phyloP scores from a whole-genome alignment of 1,284 basidiomycete genomes.

The Cystobasidium slooffiae region DNA sequence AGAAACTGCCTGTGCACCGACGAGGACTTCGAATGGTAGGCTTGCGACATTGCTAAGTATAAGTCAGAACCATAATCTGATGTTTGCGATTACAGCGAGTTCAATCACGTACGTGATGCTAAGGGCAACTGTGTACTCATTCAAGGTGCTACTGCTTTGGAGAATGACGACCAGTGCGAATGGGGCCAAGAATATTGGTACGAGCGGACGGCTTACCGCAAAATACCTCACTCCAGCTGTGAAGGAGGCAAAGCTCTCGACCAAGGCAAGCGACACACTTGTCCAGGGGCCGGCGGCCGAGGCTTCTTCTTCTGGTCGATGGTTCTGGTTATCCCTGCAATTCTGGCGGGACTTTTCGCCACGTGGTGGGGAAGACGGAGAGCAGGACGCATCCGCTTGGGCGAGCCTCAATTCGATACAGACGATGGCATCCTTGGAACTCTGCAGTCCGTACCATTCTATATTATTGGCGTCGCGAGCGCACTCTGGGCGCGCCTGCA shows the following conservation, averaged over 20 bases:
- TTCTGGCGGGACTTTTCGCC: slow-evolving; percentile 71
- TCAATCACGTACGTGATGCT: slow-evolving; percentile 75
- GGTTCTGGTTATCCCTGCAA: slow-evolving; percentile 73
- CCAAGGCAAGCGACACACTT: slow-evolving; percentile 70
- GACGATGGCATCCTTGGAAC: slow-evolving; percentile 68
- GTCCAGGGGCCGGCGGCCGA: slow-evolving; percentile 72
- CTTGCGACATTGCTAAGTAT: not conserved
- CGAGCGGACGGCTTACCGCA: slow-evolving; percentile 83
- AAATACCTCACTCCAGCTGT: slow-evolving; percentile 83
- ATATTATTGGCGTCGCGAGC: slow-evolving; percentile 73
- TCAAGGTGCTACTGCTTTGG: slow-evolving; percentile 67
- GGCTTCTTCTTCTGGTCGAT: slow-evolving; percentile 80
- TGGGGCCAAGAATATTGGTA: slow-evolving; percentile 79
- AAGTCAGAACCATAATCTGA: not conserved
- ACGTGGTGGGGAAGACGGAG: slow-evolving; percentile 74
- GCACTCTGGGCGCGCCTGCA: slow-evolving; percentile 53
- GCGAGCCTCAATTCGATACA: slow-evolving; percentile 45
- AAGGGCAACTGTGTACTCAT: slow-evolving; percentile 75
- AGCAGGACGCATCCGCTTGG: slow-evolving; percentile 42
- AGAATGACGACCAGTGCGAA: slow-evolving; percentile 64
- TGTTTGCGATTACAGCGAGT: slow-evolving; percentile 67
- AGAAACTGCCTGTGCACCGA: slow-evolving; percentile 73
- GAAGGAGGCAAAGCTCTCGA: slow-evolving; percentile 75
- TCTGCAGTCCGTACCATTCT: slow-evolving; percentile 82
- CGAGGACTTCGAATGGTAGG: slow-evolving; percentile 89